Conservation (phyloP, 129 eudicot species). For the Centrapalus pauciflorus region DNA sequence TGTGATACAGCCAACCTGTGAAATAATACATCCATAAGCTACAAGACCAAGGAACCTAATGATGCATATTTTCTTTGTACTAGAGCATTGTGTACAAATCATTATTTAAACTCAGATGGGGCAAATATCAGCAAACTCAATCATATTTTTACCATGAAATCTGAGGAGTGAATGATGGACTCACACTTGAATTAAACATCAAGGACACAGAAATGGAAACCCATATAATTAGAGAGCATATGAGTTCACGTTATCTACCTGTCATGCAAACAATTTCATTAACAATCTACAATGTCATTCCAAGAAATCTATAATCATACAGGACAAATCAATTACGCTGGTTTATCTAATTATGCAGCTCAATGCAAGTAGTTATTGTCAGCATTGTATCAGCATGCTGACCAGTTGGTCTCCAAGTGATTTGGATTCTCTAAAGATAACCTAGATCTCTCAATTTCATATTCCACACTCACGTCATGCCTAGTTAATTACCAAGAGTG, state of each 20-base stretch:
- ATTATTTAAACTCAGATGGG: not conserved
- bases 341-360: not conserved
- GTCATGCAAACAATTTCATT: not conserved
- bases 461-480: not conserved
- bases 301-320: not conserved
- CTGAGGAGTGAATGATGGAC: not conserved
- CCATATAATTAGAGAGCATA: not conserved
- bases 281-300: not conserved
- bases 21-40: not conserved
- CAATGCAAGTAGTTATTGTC: not conserved
- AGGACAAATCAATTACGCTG: not conserved
- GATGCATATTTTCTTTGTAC: not conserved
- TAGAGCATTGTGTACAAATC: no score
- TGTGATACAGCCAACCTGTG: constrained; percentile 94
- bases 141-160: not conserved
- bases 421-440: not conserved
- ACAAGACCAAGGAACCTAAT: not conserved
- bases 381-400: not conserved
- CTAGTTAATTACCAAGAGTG: not conserved
- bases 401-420: not conserved
- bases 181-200: not conserved
- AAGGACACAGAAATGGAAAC: not conserved
- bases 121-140: not conserved
- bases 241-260: not conserved
- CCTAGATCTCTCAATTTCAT: not conserved